Conservation (phyloP, 345 rosid species). For the Streptanthus diversifolius region DNA sequence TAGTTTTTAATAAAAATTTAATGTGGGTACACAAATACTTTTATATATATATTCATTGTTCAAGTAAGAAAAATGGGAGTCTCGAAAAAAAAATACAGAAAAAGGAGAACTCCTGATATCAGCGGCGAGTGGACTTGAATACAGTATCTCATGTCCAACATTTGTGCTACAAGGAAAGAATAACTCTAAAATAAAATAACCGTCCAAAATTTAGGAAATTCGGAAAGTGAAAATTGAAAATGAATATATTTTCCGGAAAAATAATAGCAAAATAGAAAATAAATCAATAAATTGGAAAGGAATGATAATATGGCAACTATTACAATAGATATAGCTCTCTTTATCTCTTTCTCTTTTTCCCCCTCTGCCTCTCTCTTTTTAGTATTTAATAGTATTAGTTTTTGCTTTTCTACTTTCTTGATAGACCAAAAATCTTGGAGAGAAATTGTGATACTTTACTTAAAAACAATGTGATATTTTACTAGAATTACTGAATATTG, state of each 20-base stretch:
- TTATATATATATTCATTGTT: not conserved
- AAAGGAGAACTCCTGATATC: conserved; percentile 31
- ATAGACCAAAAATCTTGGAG: conserved; percentile 23
- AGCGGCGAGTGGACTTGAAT: conserved; percentile 19
- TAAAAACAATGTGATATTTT: not conserved
- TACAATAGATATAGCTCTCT: not conserved
- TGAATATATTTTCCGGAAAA: not conserved
- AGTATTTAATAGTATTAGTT: conserved; percentile 9
- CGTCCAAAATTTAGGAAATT: conserved; percentile 3
- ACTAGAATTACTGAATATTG: not conserved
- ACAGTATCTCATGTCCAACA: conserved; percentile 32
- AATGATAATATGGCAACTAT: conserved; percentile 18
- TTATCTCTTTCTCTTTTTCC: conserved; percentile 27
- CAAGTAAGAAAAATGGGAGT: conserved; percentile 9
- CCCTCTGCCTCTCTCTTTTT: conserved; percentile 2
- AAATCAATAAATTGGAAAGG: not conserved
- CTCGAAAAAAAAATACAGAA: conserved; percentile 31
- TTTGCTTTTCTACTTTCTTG: conserved; percentile 13
- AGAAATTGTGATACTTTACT: conserved; percentile 20
- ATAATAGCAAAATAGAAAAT: not conserved
- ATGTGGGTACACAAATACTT: not conserved
- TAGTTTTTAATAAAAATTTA: not conserved
- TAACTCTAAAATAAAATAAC: conserved; percentile 4
- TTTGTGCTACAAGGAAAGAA: conserved; percentile 34
- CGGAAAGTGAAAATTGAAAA: not conserved